Percentiles rank a stretch among this genome's conserved stretches.
Conservation (phyloP, 208 protist species). For the Angomonas deanei region DNA sequence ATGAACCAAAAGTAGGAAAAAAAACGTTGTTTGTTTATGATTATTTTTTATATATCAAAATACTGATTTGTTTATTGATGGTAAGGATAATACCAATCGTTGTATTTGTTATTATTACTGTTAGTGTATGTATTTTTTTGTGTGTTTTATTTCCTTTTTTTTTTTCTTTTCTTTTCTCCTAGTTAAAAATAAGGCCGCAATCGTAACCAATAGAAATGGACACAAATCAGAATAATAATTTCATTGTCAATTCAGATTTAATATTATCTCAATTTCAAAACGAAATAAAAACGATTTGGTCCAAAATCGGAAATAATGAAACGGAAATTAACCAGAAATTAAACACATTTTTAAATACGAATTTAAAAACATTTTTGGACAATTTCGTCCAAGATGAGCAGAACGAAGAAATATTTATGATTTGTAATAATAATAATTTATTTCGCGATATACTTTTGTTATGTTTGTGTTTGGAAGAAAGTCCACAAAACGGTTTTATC, state of each 20-base stretch:
- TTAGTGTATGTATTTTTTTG: too few species aligned
- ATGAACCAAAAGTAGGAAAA: too few species aligned
- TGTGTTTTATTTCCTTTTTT: too few species aligned
- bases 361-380: neutral
- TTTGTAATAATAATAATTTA: slow-evolving; percentile 1
- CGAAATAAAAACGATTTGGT: neutral
- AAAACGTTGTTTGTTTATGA: too few species aligned
- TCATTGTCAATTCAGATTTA: neutral
- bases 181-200: neutral
- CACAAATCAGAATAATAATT: neutral
- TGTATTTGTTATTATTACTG: too few species aligned
- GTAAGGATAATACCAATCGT: too few species aligned
- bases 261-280: neutral
- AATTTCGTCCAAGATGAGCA: neutral
- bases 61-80: too few species aligned
- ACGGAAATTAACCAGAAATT: neutral
- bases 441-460: neutral
- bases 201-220: neutral
- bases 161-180: too few species aligned
- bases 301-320: neutral
- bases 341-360: neutral
- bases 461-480: neutral
- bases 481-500: neutral
- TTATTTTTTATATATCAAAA: too few species aligned
- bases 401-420: neutral